Evolutionary conservation across 805 yeast species (phyloP), one percentile per base, ranked within the genome.

Genomic region (Yarrowia yakushimensis): DNA sequence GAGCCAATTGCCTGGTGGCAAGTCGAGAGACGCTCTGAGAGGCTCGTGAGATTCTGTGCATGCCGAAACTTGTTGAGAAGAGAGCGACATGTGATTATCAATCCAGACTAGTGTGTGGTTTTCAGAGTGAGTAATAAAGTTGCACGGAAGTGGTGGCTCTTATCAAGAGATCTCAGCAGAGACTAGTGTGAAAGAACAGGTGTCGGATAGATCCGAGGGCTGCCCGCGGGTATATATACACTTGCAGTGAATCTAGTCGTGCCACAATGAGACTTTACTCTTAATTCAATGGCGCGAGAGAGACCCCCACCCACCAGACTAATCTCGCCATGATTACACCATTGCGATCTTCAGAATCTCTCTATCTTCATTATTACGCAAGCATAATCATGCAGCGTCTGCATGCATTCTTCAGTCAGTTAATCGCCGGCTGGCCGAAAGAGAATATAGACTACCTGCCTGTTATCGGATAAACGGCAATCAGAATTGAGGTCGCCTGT

Each of bases 401-500:
- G 6, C 22, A 39, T 39, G 39, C 55, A 22, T 8, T n/a, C 31
- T 48, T 31, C 55, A 36, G 37, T 20, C 20, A 30, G 55, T 48
- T 39, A 48, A 48, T 48, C 31, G 39, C 55, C 55, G 55, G 30
- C 22, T 36, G 18, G 20, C 10, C 27, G 28, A n/a, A n/a, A n/a
- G n/a, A n/a, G n/a, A 28, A 12, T 46, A 46, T 17, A 12, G 8
- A 18, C 33, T 27, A 27, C 27, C 8, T 25, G 27, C 23, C 23
- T n/a, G 46, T 8, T 7, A 30, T 45, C 36, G 52, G 52, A 30
- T 18, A 28, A 45, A 30, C 34, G 34, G 78, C 2, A 89, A 66
- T 96, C 96, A 90, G 69, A 43, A 59, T 10, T 45, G 52, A 7
- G 22, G 71, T 60, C 2, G 68, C 64, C 3, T 36, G 28, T 39